phyloP scores from a whole-genome alignment of 768 basidiomycete genomes.

The Trametes cinnabarina region DNA sequence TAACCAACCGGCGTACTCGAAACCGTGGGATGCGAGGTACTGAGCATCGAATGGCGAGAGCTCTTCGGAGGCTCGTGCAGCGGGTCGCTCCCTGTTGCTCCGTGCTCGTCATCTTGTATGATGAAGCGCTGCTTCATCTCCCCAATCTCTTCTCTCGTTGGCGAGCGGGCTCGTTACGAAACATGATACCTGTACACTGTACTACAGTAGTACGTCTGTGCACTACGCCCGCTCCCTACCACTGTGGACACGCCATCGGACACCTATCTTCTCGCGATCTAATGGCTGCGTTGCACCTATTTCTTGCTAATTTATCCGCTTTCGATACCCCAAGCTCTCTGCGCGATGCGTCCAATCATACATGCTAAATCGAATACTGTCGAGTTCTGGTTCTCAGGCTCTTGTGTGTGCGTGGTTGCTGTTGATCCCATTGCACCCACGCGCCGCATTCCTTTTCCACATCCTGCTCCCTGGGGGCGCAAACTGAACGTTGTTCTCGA shows the following conservation, averaged over 20 bases:
- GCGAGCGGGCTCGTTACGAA: no score
- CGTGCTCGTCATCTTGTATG: no score
- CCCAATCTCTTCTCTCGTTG: no score
- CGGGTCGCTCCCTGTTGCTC: no score
- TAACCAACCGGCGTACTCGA: conserved; percentile 17
- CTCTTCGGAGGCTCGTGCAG: no score
- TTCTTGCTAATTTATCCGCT: background rate
- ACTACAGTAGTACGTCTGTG: no score
- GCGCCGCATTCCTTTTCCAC: no score
- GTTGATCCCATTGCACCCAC: no score
- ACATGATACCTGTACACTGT: background rate
- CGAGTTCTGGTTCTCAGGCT: no score
- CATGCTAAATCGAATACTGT: background rate
- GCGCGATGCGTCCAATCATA: background rate
- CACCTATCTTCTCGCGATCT: background rate
- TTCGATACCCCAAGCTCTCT: background rate
- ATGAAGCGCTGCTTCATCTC: no score
- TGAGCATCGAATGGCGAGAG: background rate
- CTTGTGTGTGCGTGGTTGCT: no score
- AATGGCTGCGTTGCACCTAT: background rate
- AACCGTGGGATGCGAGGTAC: conserved; percentile 29
- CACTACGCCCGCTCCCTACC: background rate
- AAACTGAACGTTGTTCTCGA: background rate
- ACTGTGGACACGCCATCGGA: background rate
- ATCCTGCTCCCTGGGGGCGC: no score